Conservation (phyloP, 1,139 yeast genomes). For the Nakaseomyces sp. region DNA sequence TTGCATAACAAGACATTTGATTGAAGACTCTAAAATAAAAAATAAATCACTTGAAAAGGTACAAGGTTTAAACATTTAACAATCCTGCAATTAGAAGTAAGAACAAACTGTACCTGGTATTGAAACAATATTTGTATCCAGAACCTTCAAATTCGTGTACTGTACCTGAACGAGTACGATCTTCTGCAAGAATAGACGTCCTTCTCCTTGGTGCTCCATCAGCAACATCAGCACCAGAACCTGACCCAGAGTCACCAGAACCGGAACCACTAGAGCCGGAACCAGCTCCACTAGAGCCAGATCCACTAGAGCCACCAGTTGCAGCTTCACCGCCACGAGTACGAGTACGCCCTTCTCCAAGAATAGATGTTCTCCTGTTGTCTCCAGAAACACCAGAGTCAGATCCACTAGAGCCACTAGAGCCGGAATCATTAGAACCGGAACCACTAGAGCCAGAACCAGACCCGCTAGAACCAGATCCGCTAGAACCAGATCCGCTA, state of each 20-base stretch:
- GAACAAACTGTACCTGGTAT: neutral
- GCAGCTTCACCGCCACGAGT: neutral
- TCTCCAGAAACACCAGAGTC: neutral
- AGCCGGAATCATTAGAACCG: neutral
- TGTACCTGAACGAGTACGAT: constrained; percentile 1
- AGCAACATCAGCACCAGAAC: neutral
- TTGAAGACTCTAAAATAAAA: no score
- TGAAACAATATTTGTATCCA: neutral
- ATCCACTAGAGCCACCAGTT: neutral
- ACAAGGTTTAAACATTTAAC: neutral
- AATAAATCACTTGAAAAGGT: neutral
- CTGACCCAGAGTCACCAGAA: neutral
- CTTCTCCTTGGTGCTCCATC: neutral
- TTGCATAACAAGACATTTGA: no score
- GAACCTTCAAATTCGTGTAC: neutral
- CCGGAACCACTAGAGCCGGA: neutral
- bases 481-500: neutral
- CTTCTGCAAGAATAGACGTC: constrained; percentile 1
- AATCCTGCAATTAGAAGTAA: neutral
- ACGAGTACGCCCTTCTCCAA: constrained; percentile 1
- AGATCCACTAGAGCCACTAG: neutral
- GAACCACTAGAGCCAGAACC: neutral
- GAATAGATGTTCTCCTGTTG: neutral
- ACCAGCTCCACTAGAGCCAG: neutral
- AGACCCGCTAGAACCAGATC: neutral